A percentile compares a stretch with the other conserved stretches of the same genome.
phyloP scores from a whole-genome alignment of 768 basidiomycete genomes.

The Collybia nuda region DNA sequence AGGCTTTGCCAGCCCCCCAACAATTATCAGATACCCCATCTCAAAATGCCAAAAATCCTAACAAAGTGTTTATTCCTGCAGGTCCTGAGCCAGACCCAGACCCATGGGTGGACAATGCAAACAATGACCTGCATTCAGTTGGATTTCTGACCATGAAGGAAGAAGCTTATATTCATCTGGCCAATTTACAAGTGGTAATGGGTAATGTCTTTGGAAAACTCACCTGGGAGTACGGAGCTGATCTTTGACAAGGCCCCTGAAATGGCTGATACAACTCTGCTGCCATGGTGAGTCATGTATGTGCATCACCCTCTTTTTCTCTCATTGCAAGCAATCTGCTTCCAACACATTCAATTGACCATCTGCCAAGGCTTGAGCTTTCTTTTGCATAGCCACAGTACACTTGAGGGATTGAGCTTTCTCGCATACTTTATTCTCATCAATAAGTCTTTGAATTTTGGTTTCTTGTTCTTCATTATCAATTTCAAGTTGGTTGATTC shows the following conservation, averaged over 20 bases:
- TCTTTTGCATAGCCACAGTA: neutral
- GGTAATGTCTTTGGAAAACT: slow-evolving; percentile 6
- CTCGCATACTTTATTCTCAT: neutral
- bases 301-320: too few species aligned
- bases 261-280: slow-evolving; percentile 7
- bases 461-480: too few species aligned
- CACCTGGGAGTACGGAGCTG: neutral
- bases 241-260: slow-evolving; percentile 2
- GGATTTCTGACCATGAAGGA: neutral
- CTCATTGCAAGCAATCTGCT: neutral
- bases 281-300: too few species aligned
- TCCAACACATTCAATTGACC: neutral
- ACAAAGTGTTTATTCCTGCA: too few species aligned
- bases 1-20: too few species aligned
- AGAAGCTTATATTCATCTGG: neutral
- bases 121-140: too few species aligned
- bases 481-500: too few species aligned
- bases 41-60: too few species aligned
- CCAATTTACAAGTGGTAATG: slow-evolving; percentile 7
- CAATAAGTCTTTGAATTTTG: too few species aligned
- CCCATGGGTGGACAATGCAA: too few species aligned
- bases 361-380: neutral
- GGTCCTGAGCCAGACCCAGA: too few species aligned
- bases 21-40: too few species aligned
- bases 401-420: neutral